Conservation (phyloP, 495 filamentous ascomycete genomes). For the Margaritispora aquatica region DNA sequence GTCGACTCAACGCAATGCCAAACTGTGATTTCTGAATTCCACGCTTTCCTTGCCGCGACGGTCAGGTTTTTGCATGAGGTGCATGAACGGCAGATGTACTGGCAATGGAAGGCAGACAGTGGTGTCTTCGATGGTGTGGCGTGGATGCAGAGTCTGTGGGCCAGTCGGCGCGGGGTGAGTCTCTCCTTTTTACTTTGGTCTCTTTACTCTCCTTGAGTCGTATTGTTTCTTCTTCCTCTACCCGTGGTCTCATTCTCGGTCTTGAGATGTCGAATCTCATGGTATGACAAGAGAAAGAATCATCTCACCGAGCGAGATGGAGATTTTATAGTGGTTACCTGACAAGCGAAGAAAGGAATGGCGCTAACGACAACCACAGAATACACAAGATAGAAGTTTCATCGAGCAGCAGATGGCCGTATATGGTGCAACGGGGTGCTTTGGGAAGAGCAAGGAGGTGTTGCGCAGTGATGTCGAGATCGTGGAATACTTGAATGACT, state of each 20-base stretch:
- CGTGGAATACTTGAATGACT: constrained; percentile 30
- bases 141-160: constrained; percentile 25
- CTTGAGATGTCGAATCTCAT: neutral
- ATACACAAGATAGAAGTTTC: constrained; percentile 19
- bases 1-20: constrained; percentile 13
- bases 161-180: constrained; percentile 19
- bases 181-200: neutral
- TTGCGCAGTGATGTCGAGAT: constrained; percentile 24
- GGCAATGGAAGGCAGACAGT: constrained; percentile 10
- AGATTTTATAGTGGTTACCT: too few species aligned
- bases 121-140: constrained; percentile 13
- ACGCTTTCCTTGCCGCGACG: constrained; percentile 18
- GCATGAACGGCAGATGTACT: constrained; percentile 15
- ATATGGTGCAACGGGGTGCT: constrained; percentile 17
- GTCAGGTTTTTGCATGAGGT: constrained; percentile 17
- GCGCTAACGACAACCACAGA: constrained; percentile 5
- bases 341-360: neutral
- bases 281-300: too few species aligned
- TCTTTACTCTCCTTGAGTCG: too few species aligned
- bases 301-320: too few species aligned
- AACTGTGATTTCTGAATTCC: constrained; percentile 12
- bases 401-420: constrained; percentile 23
- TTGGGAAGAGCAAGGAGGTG: constrained; percentile 22
- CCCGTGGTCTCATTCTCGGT: neutral
- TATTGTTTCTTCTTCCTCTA: neutral